Conservation (phyloP, 2,329 filamentous ascomycete species). For the Fusarium newnesense region DNA sequence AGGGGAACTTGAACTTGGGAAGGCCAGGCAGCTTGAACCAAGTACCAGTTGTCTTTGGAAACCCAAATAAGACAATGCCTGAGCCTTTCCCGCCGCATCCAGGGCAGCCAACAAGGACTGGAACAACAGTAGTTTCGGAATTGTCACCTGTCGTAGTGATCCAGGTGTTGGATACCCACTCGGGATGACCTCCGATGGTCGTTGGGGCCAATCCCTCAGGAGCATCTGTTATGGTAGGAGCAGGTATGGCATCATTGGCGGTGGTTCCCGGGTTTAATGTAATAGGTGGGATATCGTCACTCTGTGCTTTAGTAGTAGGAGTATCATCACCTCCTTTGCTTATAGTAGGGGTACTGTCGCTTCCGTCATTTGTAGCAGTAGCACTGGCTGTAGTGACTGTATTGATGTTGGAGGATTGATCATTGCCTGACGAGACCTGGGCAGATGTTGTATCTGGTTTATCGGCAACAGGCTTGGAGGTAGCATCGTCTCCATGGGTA, state of each 20-base stretch:
- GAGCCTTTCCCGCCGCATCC: constrained; percentile 10
- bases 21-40: background rate
- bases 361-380: too few species aligned
- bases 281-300: background rate
- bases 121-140: constrained; percentile 26
- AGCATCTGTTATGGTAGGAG: background rate
- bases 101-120: constrained; percentile 21
- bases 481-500: too few species aligned
- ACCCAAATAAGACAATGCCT: constrained; percentile 11
- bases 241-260: background rate
- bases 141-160: constrained; percentile 25
- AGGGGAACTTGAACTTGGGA: constrained; percentile 23
- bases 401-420: too few species aligned
- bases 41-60: background rate
- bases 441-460: too few species aligned
- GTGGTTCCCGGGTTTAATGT: background rate
- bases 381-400: too few species aligned
- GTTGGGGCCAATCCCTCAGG: background rate
- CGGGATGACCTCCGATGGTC: constrained; percentile 7
- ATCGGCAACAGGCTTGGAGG: too few species aligned
- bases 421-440: too few species aligned
- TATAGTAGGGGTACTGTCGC: too few species aligned
- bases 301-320: background rate
- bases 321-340: background rate
- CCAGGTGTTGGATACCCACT: constrained; percentile 32